Base-by-base conservation (phyloP, 2,329 filamentous ascomycete species). In the Aspergillus tamarii region DNA sequence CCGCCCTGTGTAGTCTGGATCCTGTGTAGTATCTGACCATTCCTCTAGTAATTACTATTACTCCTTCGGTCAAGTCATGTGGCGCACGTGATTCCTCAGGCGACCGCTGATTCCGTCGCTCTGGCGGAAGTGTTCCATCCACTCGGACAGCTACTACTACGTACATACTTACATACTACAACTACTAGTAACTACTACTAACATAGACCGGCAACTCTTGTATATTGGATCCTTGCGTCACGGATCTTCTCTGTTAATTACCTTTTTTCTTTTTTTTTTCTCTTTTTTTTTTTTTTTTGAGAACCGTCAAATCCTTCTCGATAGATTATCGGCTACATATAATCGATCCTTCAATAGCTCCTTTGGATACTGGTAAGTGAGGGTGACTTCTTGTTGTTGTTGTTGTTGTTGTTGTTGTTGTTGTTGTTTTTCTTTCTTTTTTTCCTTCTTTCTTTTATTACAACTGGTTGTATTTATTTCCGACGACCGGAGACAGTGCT, bases 401-500 rank as follows among this genome's bases (percentile, higher is more conserved):
- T 26, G 23, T 26, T 26, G 23, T 26, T 26, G 2, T 26, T 26
- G 23, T 26, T 26, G n/a, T n/a, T n/a, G 23, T 26, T 26, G 23
- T 26, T 26, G 2, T 26, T 26, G 23, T 26, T 26, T 26, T 26
- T 26, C 5, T 46, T 39, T n/a, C 34, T 16, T 10, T 19, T 41
- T 19, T 39, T 39, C 2, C 19, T 6, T 39, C 4, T 57, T 45
- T 45, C 60, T 54, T 43, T 43, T 21, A 28, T 26, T 45, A 26
- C 36, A 16, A 41, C 34, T 53, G 26, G 16, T 7, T 7, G 46
- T 32, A 28, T 48, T 39, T 53, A 36, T 54, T 57, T 50, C 65
- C 64, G 65, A 67, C 60, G 10, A 68, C 67, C 67, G 67, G 67
- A 67, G 55, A 45, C 39, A 32, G 57, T 61, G 60, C 46, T 59